Evolutionary conservation across 305 asterid genomes (phyloP).

Genomic region (Coffea humblotiana): DNA sequence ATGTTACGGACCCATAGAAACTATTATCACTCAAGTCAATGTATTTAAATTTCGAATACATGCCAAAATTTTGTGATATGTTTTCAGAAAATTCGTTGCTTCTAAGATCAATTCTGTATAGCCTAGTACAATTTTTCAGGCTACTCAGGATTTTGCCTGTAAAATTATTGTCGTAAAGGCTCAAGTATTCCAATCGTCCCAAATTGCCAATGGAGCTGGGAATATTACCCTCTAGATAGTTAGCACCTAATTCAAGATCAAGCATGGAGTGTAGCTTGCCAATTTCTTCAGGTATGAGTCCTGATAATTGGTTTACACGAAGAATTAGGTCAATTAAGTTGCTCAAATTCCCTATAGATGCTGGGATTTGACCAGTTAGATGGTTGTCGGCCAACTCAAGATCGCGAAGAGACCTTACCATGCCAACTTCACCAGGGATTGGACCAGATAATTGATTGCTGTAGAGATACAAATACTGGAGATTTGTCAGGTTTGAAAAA

Average conservation of each 20-base stretch:
- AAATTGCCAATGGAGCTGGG: background rate
- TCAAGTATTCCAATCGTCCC: background rate
- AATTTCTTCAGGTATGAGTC: constrained; percentile 27
- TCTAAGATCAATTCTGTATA: constrained; percentile 19
- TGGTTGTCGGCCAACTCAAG: constrained; percentile 21
- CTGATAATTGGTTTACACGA: constrained; percentile 19
- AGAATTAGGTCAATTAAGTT: constrained; percentile 14
- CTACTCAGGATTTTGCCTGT: constrained; percentile 25
- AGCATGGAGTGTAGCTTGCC: background rate
- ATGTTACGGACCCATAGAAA: constrained; percentile 30
- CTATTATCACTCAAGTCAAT: constrained; percentile 24
- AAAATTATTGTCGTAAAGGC: constrained; percentile 20
- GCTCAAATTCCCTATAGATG: constrained; percentile 24
- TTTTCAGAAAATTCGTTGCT: constrained; percentile 27
- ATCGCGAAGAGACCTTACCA: constrained; percentile 10
- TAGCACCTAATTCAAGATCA: background rate
- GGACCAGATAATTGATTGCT: constrained; percentile 8
- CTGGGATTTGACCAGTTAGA: constrained; percentile 22
- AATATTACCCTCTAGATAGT: constrained; percentile 1
- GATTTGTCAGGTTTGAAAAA: constrained; percentile 6
- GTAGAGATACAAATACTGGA: background rate
- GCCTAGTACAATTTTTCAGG: constrained; percentile 31
- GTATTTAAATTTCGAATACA: constrained; percentile 20
- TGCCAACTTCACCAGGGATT: constrained; percentile 21
- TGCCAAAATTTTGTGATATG: constrained; percentile 24